A percentile compares a stretch with the other conserved stretches of the same genome.
These are phyloP conservation scores for Arabis alpina DNA, from an alignment of 345 rosid genomes.

Conservation along the genomic window DNA sequence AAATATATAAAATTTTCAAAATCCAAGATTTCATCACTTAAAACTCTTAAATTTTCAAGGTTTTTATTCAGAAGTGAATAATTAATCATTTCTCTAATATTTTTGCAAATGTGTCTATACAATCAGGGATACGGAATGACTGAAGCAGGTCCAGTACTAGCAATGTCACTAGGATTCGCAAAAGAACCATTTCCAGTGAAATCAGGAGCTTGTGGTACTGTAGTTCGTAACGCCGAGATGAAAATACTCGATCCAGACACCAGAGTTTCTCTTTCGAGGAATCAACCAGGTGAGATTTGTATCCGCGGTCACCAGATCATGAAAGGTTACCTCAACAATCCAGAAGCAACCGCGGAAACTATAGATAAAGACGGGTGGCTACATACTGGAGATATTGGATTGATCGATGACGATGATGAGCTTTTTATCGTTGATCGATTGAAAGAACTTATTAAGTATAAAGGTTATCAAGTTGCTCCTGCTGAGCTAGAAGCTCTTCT, in stretches of 20 bases:
- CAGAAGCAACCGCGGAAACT: constrained; percentile 52
- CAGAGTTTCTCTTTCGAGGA: constrained; percentile 55
- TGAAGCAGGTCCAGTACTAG: constrained; percentile 87
- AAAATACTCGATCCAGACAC: constrained; percentile 63
- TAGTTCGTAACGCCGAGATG: constrained; percentile 74
- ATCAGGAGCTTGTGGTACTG: constrained; percentile 92
- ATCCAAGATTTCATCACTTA: too few species aligned
- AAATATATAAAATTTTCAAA: too few species aligned
- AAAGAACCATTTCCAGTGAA: constrained; percentile 74
- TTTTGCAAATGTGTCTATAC: constrained; percentile 19
- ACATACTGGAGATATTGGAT: constrained; percentile 54
- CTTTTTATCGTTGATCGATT: constrained; percentile 69
- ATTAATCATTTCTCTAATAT: not conserved
- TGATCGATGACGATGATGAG: constrained; percentile 65
- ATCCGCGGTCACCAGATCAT: constrained; percentile 84
- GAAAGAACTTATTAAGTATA: constrained; percentile 75
- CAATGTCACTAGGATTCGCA: constrained; percentile 90
- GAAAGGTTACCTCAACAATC: constrained; percentile 71
- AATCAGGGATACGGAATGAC: constrained; percentile 94
- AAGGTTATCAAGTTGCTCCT: constrained; percentile 78
- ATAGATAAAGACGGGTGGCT: constrained; percentile 67
- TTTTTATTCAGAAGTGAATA: constrained; percentile 37
- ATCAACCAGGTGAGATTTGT: constrained; percentile 86
- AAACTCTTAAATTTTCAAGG: constrained; percentile 41
- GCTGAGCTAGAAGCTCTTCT: constrained; percentile 79